Conservation (phyloP, 805 yeast genomes). For the Soucietia sequanensis region DNA sequence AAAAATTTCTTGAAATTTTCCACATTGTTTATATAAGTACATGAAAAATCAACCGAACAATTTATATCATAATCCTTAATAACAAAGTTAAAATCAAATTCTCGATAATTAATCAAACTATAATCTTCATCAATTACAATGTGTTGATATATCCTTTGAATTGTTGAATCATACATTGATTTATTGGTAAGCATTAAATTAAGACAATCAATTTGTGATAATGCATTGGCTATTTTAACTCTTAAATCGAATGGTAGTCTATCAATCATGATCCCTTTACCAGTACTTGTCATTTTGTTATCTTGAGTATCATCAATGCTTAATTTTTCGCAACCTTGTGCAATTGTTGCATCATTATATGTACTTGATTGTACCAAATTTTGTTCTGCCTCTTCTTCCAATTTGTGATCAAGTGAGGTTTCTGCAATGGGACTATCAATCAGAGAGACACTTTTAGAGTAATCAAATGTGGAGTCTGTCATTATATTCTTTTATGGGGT, state of each 20-base stretch:
- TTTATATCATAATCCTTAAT: conserved; percentile 3
- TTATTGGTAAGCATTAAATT: conserved; percentile 28
- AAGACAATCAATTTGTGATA: conserved; percentile 39
- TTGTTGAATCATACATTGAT: conserved; percentile 26
- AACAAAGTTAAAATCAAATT: conserved; percentile 11
- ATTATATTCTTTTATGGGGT: no score
- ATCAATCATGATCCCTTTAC: no score
- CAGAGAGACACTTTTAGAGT: no score
- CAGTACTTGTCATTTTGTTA: no score
- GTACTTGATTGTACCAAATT: no score
- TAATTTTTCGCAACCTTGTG: no score
- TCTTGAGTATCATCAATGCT: no score
- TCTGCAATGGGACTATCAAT: no score
- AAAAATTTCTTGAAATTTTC: conserved; percentile 40
- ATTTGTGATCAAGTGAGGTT: no score
- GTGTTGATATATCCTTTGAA: conserved; percentile 39
- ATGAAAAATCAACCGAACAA: conserved; percentile 8
- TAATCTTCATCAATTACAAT: conserved; percentile 38
- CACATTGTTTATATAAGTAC: conserved; percentile 35
- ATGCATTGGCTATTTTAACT: conserved; percentile 24
- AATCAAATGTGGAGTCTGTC: no score
- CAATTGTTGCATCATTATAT: no score
- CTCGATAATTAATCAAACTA: conserved; percentile 30
- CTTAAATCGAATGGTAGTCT: conserved; percentile 39
- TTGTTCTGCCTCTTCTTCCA: no score